phyloP scores from a whole-genome alignment of 2,329 filamentous ascomycete genomes.

The Aureobasidium leucospermi region DNA sequence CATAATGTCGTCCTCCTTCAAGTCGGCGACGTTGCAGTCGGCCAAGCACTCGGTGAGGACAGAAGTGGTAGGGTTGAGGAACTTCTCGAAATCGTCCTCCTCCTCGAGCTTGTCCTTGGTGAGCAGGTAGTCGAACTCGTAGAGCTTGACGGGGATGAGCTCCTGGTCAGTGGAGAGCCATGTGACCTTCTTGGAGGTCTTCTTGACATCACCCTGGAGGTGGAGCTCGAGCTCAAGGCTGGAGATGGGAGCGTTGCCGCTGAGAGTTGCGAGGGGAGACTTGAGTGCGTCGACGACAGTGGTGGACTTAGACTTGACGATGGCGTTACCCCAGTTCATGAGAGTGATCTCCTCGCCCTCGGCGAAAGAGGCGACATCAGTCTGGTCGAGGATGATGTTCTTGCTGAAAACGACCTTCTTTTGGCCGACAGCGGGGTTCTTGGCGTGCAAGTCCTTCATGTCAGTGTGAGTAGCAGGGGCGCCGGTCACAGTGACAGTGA shows the following conservation, averaged over 20 bases:
- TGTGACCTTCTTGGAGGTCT: conserved; percentile 92
- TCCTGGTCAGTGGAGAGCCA: conserved; percentile 78
- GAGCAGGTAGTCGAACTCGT: conserved; percentile 91
- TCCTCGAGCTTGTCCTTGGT: conserved; percentile 88
- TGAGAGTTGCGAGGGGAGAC: conserved; percentile 39
- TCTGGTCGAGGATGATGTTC: conserved; percentile 75
- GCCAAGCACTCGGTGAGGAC: conserved; percentile 67
- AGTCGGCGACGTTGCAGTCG: conserved; percentile 68
- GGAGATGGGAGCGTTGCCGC: conserved; percentile 50
- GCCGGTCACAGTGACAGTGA: conserved; percentile 46
- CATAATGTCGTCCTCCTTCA: conserved; percentile 85
- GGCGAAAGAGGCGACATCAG: conserved; percentile 72
- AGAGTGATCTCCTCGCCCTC: conserved; percentile 86
- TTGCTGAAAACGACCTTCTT: conserved; percentile 79
- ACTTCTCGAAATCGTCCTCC: conserved; percentile 66
- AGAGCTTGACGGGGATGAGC: conserved; percentile 74
- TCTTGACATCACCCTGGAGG: conserved; percentile 86
- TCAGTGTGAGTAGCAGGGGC: conserved; percentile 46
- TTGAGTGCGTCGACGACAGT: conserved; percentile 26
- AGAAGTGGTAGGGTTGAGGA: conserved; percentile 66
- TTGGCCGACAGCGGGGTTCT: conserved; percentile 75
- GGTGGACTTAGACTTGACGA: conserved; percentile 60
- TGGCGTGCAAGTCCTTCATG: conserved; percentile 79
- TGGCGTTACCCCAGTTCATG: conserved; percentile 93
- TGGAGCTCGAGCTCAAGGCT: conserved; percentile 77